phyloP scores from a whole-genome alignment of 208 protist genomes.

The Wallacemonas collosoma region DNA sequence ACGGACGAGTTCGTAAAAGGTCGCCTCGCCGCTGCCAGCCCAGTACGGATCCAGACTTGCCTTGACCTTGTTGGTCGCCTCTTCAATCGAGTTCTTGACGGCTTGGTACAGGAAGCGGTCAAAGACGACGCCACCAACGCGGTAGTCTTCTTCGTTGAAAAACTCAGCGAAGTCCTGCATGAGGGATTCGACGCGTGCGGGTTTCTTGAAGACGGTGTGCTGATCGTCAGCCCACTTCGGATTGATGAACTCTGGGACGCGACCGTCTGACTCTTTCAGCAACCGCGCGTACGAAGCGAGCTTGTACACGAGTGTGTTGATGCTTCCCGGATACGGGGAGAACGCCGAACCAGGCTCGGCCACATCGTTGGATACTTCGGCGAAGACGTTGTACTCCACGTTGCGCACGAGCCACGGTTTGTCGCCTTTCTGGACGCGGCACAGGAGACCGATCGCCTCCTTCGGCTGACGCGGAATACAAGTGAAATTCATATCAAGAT shows the following conservation, averaged over 20 bases:
- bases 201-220: slow-evolving; percentile 66
- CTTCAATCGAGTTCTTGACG: slow-evolving; percentile 83
- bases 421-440: slow-evolving; percentile 20
- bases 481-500: slow-evolving; percentile 89
- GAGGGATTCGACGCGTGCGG: slow-evolving; percentile 87
- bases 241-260: slow-evolving; percentile 95
- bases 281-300: slow-evolving; percentile 59
- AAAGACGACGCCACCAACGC: slow-evolving; percentile 75
- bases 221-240: slow-evolving; percentile 87
- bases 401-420: slow-evolving; percentile 45
- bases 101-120: slow-evolving; percentile 82
- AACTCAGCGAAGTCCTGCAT: slow-evolving; percentile 88
- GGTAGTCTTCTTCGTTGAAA: slow-evolving; percentile 25
- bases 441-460: slow-evolving; percentile 83
- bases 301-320: slow-evolving; percentile 90
- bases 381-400: slow-evolving; percentile 90
- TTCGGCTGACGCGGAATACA: slow-evolving; percentile 84
- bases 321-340: slow-evolving; percentile 92
- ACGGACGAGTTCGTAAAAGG: slow-evolving; percentile 69
- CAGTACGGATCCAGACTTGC: slow-evolving; percentile 57
- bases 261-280: slow-evolving; percentile 60
- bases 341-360: slow-evolving; percentile 33
- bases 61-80: slow-evolving; percentile 48
- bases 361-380: slow-evolving; percentile 52
- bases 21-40: slow-evolving; percentile 70